Conservation (phyloP, 805 yeast genomes). For the Candida manassasensis region DNA sequence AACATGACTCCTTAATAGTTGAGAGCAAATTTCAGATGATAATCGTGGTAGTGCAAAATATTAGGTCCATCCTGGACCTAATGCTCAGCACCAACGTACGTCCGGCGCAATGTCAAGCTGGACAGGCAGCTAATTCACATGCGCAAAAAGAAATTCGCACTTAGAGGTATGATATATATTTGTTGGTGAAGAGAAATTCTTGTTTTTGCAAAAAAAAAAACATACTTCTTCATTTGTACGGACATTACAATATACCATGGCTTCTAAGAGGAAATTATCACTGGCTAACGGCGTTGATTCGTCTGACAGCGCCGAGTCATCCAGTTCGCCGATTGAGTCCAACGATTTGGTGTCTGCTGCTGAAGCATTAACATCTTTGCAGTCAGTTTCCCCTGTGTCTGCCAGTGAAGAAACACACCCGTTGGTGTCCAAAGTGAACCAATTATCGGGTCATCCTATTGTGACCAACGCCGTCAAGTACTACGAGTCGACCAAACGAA, state of each 20-base stretch:
- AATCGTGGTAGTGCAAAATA: too few species aligned
- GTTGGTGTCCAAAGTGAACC: slow-evolving; percentile 32
- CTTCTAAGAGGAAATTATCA: slow-evolving; percentile 2
- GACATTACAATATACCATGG: slow-evolving; percentile 2
- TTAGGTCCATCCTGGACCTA: too few species aligned
- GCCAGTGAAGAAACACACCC: slow-evolving; percentile 25
- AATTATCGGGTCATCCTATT: slow-evolving; percentile 36
- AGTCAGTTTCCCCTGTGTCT: slow-evolving; percentile 21
- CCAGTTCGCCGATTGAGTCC: slow-evolving; percentile 1
- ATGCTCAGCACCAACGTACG: too few species aligned
- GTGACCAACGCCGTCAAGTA: slow-evolving; percentile 47
- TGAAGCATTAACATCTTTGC: slow-evolving; percentile 31
- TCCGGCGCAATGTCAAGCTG: too few species aligned
- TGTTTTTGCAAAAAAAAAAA: not conserved
- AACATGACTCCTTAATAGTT: too few species aligned
- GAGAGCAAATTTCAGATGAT: too few species aligned
- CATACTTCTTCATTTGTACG: slow-evolving; percentile 1
- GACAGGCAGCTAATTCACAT: too few species aligned
- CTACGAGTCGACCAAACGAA: slow-evolving; percentile 43
- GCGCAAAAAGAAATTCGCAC: too few species aligned
- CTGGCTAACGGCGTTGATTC: not conserved
- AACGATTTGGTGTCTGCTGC: slow-evolving; percentile 35
- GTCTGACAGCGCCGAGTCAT: not conserved
- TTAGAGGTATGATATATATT: too few species aligned
- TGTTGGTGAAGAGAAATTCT: too few species aligned